Conservation (phyloP, 2,329 filamentous ascomycete genomes). For the Cryphonectria naterciae region DNA sequence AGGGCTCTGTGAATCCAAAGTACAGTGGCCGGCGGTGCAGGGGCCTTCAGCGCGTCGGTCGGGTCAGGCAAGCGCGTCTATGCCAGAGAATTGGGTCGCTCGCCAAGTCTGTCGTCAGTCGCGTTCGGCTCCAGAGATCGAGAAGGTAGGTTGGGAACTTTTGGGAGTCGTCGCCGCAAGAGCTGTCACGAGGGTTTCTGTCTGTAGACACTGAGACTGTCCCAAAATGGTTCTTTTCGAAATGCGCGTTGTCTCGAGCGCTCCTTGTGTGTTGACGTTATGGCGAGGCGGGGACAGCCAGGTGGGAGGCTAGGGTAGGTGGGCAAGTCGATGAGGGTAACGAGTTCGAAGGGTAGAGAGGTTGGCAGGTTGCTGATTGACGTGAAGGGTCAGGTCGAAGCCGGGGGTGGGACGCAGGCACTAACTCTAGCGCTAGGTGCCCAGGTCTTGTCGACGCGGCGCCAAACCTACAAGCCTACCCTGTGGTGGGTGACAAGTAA, state of each 20-base stretch:
- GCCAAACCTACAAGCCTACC: constrained; percentile 1
- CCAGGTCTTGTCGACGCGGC: neutral
- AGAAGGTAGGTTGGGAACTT: constrained; percentile 1
- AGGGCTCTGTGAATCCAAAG: neutral
- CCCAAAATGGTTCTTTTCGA: neutral
- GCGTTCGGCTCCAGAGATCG: constrained; percentile 6
- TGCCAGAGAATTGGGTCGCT: neutral
- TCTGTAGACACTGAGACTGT: neutral
- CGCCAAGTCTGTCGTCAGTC: neutral
- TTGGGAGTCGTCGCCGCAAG: neutral
- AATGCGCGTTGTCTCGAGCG: neutral
- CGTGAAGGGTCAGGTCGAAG: constrained; percentile 13
- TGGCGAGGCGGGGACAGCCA: neutral
- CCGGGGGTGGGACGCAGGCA: constrained; percentile 15
- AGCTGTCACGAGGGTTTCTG: neutral
- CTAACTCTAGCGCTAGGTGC: constrained; percentile 6
- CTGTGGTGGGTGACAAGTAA: neutral
- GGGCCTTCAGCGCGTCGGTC: neutral
- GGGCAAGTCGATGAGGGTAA: neutral
- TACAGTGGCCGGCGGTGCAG: neutral
- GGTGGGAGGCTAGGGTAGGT: neutral
- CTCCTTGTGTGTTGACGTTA: neutral
- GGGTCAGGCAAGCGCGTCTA: neutral
- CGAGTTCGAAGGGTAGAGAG: constrained; percentile 3
- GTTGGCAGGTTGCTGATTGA: constrained; percentile 8